Evolutionary conservation across 768 basidiomycete genomes (phyloP), one percentile per base, ranked within the genome.

Genomic region (Naganishia randhawae): DNA sequence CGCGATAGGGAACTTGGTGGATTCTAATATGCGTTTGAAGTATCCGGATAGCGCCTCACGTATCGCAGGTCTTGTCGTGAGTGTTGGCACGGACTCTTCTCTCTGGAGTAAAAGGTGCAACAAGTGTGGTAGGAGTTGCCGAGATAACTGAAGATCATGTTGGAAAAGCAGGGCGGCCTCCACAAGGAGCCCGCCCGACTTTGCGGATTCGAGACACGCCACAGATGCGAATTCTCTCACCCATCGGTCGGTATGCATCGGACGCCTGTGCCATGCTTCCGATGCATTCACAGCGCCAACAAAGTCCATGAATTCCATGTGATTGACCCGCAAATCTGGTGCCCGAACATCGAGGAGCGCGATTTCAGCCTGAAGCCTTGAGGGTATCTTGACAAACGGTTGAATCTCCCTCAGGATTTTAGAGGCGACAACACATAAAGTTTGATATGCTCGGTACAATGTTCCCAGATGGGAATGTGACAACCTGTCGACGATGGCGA

Each of bases 401-500:
- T 61, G 57, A 3, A 41, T 29, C 22, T 39, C 35, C 6, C 35
- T 25, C 11, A 39, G 39, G 14, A 61, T 35, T 29, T 25, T 39
- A 29, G 57, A 42, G 6, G 35, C 37, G 17, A 61, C 57, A 13
- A 61, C 37, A 39, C 57, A 61, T 6, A 61, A 39, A 11, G 37
- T 61, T n/a, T 61, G 57, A 41, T 61, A 61, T 25, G 57, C 57
- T 25, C 57, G 57, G 39, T 61, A 19, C 22, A 41, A 17, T 25
- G 22, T 61, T 35, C 57, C 57, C 25, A 61, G 37, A 22, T 61
- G 37, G 11, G 57, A 17, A 19, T 29, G 37, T 3, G 19, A 41
- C 27, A 61, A 61, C 16, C 57, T 39, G 37, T 61, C 57, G 39
- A 61, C 17, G 29, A 61, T 61, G 57, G 57, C 57, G 32, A 19